Conservation (phyloP, 2,329 filamentous ascomycete species). For the Harringtonia aguacate region DNA sequence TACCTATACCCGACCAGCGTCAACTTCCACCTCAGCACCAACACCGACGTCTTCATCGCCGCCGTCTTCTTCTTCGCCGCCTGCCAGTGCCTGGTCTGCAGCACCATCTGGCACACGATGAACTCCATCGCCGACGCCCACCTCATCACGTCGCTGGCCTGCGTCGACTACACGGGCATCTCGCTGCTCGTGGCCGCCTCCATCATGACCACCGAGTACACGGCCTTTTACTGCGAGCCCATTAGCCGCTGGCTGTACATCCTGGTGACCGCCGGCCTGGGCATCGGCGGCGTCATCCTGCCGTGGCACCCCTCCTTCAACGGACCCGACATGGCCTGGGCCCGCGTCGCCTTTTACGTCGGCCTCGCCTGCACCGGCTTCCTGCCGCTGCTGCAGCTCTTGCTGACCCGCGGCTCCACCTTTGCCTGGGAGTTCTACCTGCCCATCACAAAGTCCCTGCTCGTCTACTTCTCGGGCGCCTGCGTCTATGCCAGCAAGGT, state of each 20-base stretch:
- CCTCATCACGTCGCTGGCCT: slow-evolving; percentile 89
- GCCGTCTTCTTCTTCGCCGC: slow-evolving; percentile 94
- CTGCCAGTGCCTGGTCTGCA: slow-evolving; percentile 89
- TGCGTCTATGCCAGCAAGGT: slow-evolving; percentile 84
- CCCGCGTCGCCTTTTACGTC: slow-evolving; percentile 83
- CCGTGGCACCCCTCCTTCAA: slow-evolving; percentile 98
- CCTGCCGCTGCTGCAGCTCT: slow-evolving; percentile 77
- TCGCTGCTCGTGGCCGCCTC: slow-evolving; percentile 88
- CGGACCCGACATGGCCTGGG: slow-evolving; percentile 82
- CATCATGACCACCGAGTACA: slow-evolving; percentile 98
- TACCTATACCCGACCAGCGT: slow-evolving; percentile 88
- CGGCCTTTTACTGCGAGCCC: slow-evolving; percentile 96
- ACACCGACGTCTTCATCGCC: slow-evolving; percentile 80
- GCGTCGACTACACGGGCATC: slow-evolving; percentile 97
- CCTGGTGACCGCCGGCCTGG: slow-evolving; percentile 65
- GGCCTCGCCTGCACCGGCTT: slow-evolving; percentile 81
- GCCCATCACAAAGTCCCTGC: slow-evolving; percentile 71
- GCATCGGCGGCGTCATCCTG: slow-evolving; percentile 77
- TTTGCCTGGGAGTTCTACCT: slow-evolving; percentile 89
- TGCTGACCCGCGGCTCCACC: slow-evolving; percentile 60
- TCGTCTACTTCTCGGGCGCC: slow-evolving; percentile 79
- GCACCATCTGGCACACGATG: slow-evolving; percentile 97
- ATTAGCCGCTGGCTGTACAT: slow-evolving; percentile 81
- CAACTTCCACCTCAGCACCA: slow-evolving; percentile 80
- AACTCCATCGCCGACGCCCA: slow-evolving; percentile 86